Evolutionary conservation across 169 alveolate species (phyloP).

Genomic region (Eimeria brunetti): DNA sequence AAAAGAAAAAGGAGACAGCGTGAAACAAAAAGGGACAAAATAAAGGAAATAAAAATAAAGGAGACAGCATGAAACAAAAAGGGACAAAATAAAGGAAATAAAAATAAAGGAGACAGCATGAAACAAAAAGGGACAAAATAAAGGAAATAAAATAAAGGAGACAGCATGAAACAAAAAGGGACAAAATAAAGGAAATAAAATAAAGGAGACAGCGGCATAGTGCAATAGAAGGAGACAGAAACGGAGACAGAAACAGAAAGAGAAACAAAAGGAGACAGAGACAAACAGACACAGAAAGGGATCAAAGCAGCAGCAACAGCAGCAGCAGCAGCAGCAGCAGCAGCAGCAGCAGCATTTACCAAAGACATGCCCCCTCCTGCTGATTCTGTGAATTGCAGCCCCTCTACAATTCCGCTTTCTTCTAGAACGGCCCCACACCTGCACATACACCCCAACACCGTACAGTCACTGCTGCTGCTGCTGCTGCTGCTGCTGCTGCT

Average conservation of each 20-base stretch:
- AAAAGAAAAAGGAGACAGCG: neutral
- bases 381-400: constrained; percentile 78
- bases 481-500: constrained; percentile 40
- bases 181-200: too few relatives aligned
- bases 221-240: neutral
- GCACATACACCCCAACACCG: constrained; percentile 33
- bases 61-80: neutral
- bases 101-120: neutral
- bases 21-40: neutral
- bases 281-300: neutral
- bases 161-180: neutral
- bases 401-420: constrained; percentile 73
- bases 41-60: neutral
- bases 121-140: too few relatives aligned
- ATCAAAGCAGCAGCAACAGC: neutral
- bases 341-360: constrained; percentile 19
- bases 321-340: constrained; percentile 7
- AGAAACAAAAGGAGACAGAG: constrained; percentile 8
- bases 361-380: constrained; percentile 73
- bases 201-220: neutral
- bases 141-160: neutral
- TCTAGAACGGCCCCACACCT: constrained; percentile 82
- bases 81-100: neutral
- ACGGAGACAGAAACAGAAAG: neutral
- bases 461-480: neutral